Percentiles rank a stretch among this genome's conserved stretches.
Conservation (phyloP, 768 basidiomycete species). For the Mycena indigotica region DNA sequence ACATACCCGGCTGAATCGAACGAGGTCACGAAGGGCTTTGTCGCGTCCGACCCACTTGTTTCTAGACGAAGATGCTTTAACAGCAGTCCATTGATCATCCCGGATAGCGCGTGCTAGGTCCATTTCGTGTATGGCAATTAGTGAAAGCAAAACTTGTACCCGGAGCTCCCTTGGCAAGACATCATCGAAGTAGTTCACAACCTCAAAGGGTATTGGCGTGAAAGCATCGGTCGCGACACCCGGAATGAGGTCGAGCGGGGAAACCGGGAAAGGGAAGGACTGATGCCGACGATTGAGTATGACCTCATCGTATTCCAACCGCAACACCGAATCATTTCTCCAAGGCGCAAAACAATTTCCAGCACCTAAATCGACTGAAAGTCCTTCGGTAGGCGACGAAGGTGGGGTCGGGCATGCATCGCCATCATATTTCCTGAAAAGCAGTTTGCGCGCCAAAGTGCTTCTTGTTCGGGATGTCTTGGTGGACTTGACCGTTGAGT, state of each 20-base stretch:
- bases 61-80: constrained; percentile 60
- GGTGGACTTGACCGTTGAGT: constrained; percentile 44
- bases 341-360: constrained; percentile 46
- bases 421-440: constrained; percentile 44
- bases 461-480: constrained; percentile 53
- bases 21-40: constrained; percentile 73
- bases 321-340: constrained; percentile 35
- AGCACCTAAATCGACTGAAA: constrained; percentile 27
- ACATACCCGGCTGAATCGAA: constrained; percentile 74
- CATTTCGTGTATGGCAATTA: constrained; percentile 60
- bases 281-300: constrained; percentile 48
- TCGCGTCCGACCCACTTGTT: constrained; percentile 77
- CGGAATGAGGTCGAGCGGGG: constrained; percentile 62
- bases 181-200: constrained; percentile 68
- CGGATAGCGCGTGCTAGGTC: constrained; percentile 52
- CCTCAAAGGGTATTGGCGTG: constrained; percentile 48
- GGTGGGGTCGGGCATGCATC: constrained; percentile 20
- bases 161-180: constrained; percentile 72
- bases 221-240: constrained; percentile 51
- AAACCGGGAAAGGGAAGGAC: constrained; percentile 65
- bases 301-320: constrained; percentile 12
- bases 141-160: constrained; percentile 55
- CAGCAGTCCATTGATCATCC: constrained; percentile 59
- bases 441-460: constrained; percentile 58
- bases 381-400: constrained; percentile 18